Conservation (phyloP, 192 early-diverging fungal genomes). For the Diversispora eburnea region DNA sequence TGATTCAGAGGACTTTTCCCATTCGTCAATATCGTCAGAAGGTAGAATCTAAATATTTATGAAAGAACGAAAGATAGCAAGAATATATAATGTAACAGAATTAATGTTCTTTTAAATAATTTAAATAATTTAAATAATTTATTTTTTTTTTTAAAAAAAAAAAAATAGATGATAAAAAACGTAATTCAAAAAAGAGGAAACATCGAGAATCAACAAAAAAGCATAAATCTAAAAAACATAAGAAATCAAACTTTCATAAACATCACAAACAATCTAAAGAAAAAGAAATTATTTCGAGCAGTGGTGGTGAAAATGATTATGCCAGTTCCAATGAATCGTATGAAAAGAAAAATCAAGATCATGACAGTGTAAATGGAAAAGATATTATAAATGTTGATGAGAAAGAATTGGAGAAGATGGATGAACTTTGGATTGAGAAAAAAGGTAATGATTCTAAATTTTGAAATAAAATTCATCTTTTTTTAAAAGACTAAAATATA, state of each 20-base stretch:
- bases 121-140: background rate
- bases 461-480: background rate
- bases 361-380: background rate
- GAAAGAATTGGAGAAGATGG: slow-evolving; percentile 6
- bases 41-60: no score
- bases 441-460: slow-evolving; percentile 33
- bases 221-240: background rate
- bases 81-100: background rate
- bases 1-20: background rate
- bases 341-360: background rate
- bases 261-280: background rate
- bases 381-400: slow-evolving; percentile 12
- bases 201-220: background rate
- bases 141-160: background rate
- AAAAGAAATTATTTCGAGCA: background rate
- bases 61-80: no score
- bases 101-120: background rate
- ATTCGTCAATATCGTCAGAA: background rate
- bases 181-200: background rate
- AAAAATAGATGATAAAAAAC: background rate
- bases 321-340: background rate
- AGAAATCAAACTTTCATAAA: background rate
- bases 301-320: background rate
- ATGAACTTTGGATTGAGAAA: slow-evolving; percentile 63
- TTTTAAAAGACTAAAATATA: background rate